Evolutionary conservation across 176 grass and related monocot species (phyloP), one percentile per base, ranked within the genome.

Genomic region (Neostapfia colusana): DNA sequence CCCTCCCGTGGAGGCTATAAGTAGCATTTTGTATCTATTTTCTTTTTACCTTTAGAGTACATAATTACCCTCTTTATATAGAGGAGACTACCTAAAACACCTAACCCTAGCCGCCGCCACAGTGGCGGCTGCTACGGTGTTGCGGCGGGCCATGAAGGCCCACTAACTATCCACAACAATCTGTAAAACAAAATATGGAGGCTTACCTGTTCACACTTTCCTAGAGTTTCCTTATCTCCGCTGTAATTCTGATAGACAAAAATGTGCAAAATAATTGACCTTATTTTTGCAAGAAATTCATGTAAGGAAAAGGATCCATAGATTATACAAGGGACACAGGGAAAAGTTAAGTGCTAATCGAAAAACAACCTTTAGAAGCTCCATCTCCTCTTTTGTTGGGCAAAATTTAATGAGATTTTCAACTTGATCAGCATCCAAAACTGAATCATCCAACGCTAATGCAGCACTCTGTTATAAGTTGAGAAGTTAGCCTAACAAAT

Each of bases 351-450:
- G 17, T 31, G 18, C 18, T 75, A 73, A 77, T 67, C 49, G 23
- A 41, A 72, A 65, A 85, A 71, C 21, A 74, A 91, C 94, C 94
- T 97, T 97, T 81, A 97, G 80, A 85, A 90, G 88, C 60, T 97
- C 94, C 88, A 97, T 97, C 84, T 97, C 94, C 65, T 93, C 88
- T 86, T 97, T 97, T 67, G 94, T 97, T 28, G 95, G 95, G 82
- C 95, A 97, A 84, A 91, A 97, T 74, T 97, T 97, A 81, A 97
- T 85, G 50, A 97, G 79, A 81, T 97, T 97, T 79, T 93, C 91
- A 48, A 97, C 63, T 84, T 97, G 95, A 85, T 97, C 95, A 72
- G 65, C 76, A 18, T 97, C 95, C 82, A 97, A 84, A 91, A 97
- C 63, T 40, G 86, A 97, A 78, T 97, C 91, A 44, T 97, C 91